phyloP scores from a whole-genome alignment of 1,139 yeast genomes.

The Pichia sp. region DNA sequence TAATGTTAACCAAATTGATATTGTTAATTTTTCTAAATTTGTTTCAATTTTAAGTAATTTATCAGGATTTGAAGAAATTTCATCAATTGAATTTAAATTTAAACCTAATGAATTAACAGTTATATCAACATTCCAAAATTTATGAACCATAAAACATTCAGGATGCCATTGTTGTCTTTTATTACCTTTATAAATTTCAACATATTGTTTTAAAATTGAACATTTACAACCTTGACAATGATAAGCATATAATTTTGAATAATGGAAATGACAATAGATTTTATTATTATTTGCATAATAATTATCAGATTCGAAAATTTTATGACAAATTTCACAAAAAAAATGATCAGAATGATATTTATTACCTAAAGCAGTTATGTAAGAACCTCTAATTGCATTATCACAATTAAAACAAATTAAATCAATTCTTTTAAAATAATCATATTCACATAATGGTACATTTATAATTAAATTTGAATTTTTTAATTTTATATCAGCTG shows the following conservation, averaged over 20 bases:
- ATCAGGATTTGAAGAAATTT: conserved; percentile 35
- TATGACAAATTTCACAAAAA: conserved; percentile 81
- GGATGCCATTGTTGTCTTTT: conserved; percentile 98
- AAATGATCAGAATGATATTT: conserved; percentile 95
- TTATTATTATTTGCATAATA: conserved; percentile 82
- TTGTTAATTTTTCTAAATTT: conserved; percentile 60
- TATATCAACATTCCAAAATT: conserved; percentile 91
- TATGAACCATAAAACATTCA: conserved; percentile 96
- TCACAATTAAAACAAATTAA: conserved; percentile 81
- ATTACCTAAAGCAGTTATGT: conserved; percentile 87
- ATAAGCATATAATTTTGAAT: conserved; percentile 75
- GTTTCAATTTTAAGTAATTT: conserved; percentile 55
- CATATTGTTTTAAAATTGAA: conserved; percentile 89
- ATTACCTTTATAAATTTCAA: conserved; percentile 90
- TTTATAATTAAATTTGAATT: conserved; percentile 29
- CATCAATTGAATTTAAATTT: conserved; percentile 15
- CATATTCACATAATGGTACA: conserved; percentile 86
- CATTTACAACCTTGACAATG: conserved; percentile 92
- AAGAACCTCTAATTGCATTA: conserved; percentile 83
- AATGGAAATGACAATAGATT: conserved; percentile 88
- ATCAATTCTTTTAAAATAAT: conserved; percentile 79
- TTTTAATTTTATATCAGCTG: conserved; percentile 34
- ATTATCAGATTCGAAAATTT: conserved; percentile 89
- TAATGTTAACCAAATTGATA: conserved; percentile 81
- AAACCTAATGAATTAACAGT: conserved; percentile 59